Percentiles rank a stretch among this genome's conserved stretches.
phyloP scores from a whole-genome alignment of 129 eudicot genomes.

The Lonicera japonica region DNA sequence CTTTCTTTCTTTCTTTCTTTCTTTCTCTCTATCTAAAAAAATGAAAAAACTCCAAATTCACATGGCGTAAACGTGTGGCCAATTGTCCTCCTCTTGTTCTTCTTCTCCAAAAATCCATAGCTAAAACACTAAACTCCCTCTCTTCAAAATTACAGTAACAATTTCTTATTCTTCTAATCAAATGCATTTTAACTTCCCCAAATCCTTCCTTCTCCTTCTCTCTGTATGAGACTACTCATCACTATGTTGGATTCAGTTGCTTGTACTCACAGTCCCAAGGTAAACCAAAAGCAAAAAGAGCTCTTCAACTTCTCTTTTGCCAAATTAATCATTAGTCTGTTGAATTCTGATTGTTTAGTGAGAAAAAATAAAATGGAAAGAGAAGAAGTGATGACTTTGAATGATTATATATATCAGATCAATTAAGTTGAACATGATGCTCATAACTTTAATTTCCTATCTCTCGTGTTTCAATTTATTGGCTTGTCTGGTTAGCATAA shows the following conservation, averaged over 20 bases:
- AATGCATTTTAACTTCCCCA: slow-evolving; percentile 8
- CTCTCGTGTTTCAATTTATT: no score
- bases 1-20: neutral
- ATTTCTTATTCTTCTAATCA: neutral
- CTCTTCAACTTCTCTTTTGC: neutral
- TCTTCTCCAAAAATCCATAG: neutral
- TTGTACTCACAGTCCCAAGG: slow-evolving; percentile 43
- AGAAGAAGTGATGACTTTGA: neutral
- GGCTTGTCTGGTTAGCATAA: no score
- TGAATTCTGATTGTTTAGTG: neutral
- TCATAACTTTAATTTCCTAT: no score
- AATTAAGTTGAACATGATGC: no score
- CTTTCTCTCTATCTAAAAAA: slow-evolving; percentile 4
- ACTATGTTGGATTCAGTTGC: slow-evolving; percentile 50
- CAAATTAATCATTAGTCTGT: neutral
- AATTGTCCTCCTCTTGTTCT: slow-evolving; percentile 25
- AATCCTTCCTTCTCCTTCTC: neutral
- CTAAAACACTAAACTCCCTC: slow-evolving; percentile 1
- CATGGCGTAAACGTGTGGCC: slow-evolving; percentile 45
- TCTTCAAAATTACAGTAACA: no score
- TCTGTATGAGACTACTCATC: slow-evolving; percentile 9
- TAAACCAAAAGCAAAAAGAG: neutral
- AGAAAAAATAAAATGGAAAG: neutral
- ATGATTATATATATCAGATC: neutral
- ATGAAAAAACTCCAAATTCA: no score